Evolutionary conservation across 2,329 filamentous ascomycete species (phyloP), one percentile per base, ranked within the genome.

Genomic region (Ilyonectria mors-panacis): DNA sequence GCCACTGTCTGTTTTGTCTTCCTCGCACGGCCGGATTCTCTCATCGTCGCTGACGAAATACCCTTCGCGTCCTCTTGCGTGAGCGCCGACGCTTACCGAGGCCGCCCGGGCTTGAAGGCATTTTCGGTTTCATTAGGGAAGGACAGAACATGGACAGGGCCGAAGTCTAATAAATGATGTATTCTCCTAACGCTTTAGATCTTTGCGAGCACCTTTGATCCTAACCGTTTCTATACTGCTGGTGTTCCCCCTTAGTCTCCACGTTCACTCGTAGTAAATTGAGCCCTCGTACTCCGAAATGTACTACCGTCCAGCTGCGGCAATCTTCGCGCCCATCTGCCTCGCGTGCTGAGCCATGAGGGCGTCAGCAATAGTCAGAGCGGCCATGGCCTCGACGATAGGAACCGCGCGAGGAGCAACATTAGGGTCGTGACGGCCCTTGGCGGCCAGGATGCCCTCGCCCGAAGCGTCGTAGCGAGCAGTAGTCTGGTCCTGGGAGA

Each of bases 381-480:
- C 90, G 5, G 94, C 92, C 95, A 98, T 98, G 47, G 91, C 89
- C 85, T 98, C 95, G 7, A 95, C 93, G 66, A 95, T 95, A 17
- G 93, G 93, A 37, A 97, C 91, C 9, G 94, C 94, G 39, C 94
- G 87, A 6, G 94, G 93, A 54, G 97, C 94, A 26, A 98, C 95
- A 78, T 93, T 97, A 12, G 95, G 95, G 79, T 98, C 95, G 81
- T 98, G 95, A 67, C 95, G 87, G 30, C 95, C 95, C 87, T 97
- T 98, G 51, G 95, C 94, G 71, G 94, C 93, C 51, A 98, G 85
- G 5, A 93, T 84, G 56, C 95, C 95, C 69, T 92, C 89, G n/a
- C 76, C 75, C 13, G 86, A 83, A 58, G 92, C 91, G 68, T 92
- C 91, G 81, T 97, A 98, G 8, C 89, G 92, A 15, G 91, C 90